Percentiles rank a stretch among this genome's conserved stretches.
Evolutionary conservation across 2,329 filamentous ascomycete genomes (phyloP).

Genomic region (Fusarium mundagurra): DNA sequence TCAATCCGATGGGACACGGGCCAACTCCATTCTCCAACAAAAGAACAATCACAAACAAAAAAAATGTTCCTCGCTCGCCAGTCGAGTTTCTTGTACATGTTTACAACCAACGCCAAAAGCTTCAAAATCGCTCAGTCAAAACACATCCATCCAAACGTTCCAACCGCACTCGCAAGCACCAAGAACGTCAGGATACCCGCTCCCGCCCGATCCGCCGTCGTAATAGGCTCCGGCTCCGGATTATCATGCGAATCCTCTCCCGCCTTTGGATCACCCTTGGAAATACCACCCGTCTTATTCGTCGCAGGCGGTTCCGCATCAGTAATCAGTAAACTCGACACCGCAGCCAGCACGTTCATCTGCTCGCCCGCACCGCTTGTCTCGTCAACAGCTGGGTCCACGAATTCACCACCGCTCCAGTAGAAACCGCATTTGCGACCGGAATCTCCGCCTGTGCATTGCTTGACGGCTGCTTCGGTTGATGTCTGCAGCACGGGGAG

Average conservation of each 20-base stretch:
- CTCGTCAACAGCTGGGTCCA: constrained; percentile 60
- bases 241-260: constrained; percentile 49
- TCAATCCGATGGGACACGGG: neutral
- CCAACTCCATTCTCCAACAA: constrained; percentile 28
- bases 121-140: constrained; percentile 35
- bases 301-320: constrained; percentile 55
- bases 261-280: constrained; percentile 53
- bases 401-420: constrained; percentile 62
- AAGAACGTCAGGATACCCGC: constrained; percentile 60
- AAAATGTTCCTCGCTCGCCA: neutral
- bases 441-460: constrained; percentile 68
- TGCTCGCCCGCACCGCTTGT: constrained; percentile 67
- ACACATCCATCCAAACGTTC: constrained; percentile 63
- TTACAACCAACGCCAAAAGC: constrained; percentile 9
- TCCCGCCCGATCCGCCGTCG: constrained; percentile 57
- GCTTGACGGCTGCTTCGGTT: constrained; percentile 66
- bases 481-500: constrained; percentile 67
- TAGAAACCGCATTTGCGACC: constrained; percentile 71
- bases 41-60: neutral
- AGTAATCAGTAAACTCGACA: constrained; percentile 60
- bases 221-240: constrained; percentile 48
- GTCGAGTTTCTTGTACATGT: constrained; percentile 2
- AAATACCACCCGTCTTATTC: constrained; percentile 61
- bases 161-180: constrained; percentile 52
- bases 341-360: constrained; percentile 66